Evolutionary conservation across 768 basidiomycete species (phyloP).

Genomic region (Clitopilus hobsonii): DNA sequence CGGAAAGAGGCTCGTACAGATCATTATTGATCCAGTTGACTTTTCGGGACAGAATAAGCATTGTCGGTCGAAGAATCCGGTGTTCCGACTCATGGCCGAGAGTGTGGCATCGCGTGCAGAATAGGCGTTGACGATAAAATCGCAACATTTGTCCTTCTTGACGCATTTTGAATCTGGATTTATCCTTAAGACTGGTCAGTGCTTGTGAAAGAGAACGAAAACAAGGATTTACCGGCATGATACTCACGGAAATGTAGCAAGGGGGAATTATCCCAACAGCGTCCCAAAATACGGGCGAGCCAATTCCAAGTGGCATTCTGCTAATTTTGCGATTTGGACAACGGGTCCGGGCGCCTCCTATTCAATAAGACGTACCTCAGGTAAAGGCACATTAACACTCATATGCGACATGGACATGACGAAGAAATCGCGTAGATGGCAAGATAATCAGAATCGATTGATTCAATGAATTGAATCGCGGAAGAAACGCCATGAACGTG

Average conservation of each 20-base stretch:
- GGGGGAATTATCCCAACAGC: no score
- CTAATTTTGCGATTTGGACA: no score
- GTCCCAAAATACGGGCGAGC: no score
- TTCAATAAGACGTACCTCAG: not conserved
- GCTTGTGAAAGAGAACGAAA: no score
- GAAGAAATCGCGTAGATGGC: not conserved
- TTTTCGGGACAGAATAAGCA: not conserved
- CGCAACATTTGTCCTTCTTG: no score
- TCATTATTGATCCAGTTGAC: not conserved
- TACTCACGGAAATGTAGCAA: no score
- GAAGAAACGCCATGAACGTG: not conserved
- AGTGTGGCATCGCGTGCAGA: not conserved
- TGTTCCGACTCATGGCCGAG: not conserved
- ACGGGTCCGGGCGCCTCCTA: not conserved
- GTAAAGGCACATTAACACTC: not conserved
- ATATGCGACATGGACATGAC: not conserved
- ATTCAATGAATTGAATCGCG: not conserved
- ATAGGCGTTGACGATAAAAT: no score
- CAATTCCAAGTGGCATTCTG: no score
- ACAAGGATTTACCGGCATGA: no score
- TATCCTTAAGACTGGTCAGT: no score
- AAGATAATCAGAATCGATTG: not conserved
- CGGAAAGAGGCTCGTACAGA: not conserved
- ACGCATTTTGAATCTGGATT: no score
- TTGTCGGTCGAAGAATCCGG: not conserved